Conservation (phyloP, 1,284 basidiomycete species). For the Austroboletus novae-zelandiae region DNA sequence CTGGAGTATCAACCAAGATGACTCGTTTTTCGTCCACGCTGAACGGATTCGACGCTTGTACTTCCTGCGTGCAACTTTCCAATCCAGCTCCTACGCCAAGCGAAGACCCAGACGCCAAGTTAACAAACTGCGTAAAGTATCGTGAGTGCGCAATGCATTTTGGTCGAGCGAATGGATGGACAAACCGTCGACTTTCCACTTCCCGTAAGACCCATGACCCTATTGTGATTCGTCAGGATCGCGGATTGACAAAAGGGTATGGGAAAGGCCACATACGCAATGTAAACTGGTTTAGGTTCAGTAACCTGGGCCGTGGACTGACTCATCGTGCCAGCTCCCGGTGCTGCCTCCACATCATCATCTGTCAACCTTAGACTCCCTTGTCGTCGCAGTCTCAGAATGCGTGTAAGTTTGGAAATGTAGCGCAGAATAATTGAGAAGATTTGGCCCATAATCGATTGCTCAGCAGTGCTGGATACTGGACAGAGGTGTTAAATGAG, state of each 20-base stretch:
- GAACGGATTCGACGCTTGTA: constrained; percentile 33
- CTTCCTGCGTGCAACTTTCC: constrained; percentile 37
- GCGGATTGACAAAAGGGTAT: not conserved
- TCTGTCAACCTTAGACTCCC: constrained; percentile 14
- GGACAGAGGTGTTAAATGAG: constrained; percentile 2
- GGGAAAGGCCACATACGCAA: constrained; percentile 24
- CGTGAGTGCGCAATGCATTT: constrained; percentile 6
- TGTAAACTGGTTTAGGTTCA: constrained; percentile 25
- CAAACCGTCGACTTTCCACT: constrained; percentile 36
- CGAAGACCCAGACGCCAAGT: constrained; percentile 33
- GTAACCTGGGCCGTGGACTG: constrained; percentile 4
- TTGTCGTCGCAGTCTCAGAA: not conserved
- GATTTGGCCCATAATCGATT: constrained; percentile 25
- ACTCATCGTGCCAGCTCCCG: constrained; percentile 21
- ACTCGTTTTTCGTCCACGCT: constrained; percentile 28
- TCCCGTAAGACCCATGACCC: constrained; percentile 35
- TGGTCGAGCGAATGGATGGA: not conserved
- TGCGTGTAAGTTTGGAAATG: constrained; percentile 2
- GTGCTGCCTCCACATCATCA: constrained; percentile 23
- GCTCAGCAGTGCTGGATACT: constrained; percentile 6
- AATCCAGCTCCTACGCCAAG: constrained; percentile 32
- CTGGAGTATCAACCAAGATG: constrained; percentile 37
- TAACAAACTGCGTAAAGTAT: constrained; percentile 33
- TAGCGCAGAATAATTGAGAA: constrained; percentile 11
- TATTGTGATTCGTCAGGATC: constrained; percentile 28